Base-by-base conservation (phyloP, 179 eudicot genomes). In the Amaranthus tricolor region DNA sequence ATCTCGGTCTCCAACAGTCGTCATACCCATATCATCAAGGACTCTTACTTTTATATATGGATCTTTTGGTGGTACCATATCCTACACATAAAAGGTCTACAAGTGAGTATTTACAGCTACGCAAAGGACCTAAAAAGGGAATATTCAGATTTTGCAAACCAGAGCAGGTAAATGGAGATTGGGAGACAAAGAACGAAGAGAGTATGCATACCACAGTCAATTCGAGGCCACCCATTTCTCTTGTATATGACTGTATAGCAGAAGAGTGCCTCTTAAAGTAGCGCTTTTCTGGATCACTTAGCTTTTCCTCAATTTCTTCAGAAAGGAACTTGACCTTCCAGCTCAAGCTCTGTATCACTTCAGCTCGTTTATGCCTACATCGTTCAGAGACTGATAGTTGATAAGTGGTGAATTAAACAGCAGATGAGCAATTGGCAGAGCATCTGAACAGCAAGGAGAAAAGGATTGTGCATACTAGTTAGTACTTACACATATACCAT, bases 1-100 rank as follows among this genome's bases (percentile, higher is more conserved):
- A 60, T 81, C 86, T 62, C 92, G 92, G 80, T 92, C 97, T 63
- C 94, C 86, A 49, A 94, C 80, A 2, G 85, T 88, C 73, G 91
- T 88, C 75, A 81, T 82, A 16, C 98, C 98, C 48, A 92, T 90
- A 77, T 92, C 91, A 62, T 90, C 93, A 6, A 92, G 85, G 55
- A 94, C 96, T 79, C 97, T 86, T 79, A 92, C 96, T 84, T 94
- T 94, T 67, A 92, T 84, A 81, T 89, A 89, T 44, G 98, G 98
- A 88, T 94, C 98, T 80, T 94, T 94, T 45, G 96, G 98, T 13
- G 98, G 98, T 69, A 94, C 92, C 93, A 85, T 89, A 82, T 94
- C 98, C 98, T 94, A 72, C 43, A 57, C 51, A 44, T 66, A 72
- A 72, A 77, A 60, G 78, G 14, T 68, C 31, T 51, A 51, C 11